Evolutionary conservation across 2,329 filamentous ascomycete genomes (phyloP).

Genomic region (Fusarium denticulatum): DNA sequence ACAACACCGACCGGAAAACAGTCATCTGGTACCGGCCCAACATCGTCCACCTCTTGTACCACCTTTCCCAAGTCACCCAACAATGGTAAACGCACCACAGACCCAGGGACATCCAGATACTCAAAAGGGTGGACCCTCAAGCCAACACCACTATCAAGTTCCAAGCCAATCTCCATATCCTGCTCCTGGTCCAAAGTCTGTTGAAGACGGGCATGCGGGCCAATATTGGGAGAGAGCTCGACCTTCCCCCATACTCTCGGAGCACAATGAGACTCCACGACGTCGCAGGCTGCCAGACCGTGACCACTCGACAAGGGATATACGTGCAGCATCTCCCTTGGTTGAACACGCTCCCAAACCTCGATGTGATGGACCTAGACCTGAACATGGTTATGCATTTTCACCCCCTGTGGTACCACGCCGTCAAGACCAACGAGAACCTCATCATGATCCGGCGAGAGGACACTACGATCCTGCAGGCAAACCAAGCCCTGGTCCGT

Average conservation of each 20-base stretch:
- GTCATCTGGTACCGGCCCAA: neutral
- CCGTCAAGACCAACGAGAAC: too few species aligned
- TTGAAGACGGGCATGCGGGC: neutral
- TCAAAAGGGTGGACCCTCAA: neutral
- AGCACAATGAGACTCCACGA: neutral
- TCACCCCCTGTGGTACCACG: too few species aligned
- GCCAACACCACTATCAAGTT: accelerated
- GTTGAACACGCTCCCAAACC: too few species aligned
- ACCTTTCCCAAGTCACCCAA: neutral
- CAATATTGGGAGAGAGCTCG: neutral
- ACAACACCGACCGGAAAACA: neutral
- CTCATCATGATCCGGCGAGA: too few species aligned
- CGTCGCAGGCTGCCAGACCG: neutral
- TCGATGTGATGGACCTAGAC: too few species aligned
- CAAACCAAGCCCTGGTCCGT: accelerated
- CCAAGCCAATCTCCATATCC: neutral
- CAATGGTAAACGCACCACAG: neutral
- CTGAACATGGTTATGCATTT: neutral
- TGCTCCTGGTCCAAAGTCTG: accelerated
- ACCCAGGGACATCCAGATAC: accelerated
- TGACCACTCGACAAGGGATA: neutral
- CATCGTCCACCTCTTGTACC: too few species aligned
- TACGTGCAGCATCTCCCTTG: too few species aligned
- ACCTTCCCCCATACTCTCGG: accelerated
- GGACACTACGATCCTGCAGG: neutral